phyloP scores from a whole-genome alignment of 495 filamentous ascomycete species.

The Hypoxylon lenormandii region DNA sequence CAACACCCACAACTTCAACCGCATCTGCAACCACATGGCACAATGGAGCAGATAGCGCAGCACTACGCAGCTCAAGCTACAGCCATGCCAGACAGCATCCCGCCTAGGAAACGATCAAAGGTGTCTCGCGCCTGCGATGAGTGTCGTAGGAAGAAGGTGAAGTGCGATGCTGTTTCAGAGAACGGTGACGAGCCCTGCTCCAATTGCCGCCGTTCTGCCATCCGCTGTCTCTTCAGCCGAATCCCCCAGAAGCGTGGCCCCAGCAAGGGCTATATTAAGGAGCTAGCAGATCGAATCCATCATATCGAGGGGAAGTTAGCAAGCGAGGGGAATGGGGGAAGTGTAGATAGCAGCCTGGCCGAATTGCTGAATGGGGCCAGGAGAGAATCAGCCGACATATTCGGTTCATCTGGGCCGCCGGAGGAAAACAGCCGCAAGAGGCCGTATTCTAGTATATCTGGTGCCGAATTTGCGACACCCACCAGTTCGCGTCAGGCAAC shows the following conservation, averaged over 20 bases:
- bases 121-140: conserved; percentile 95
- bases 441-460: conserved; percentile 61
- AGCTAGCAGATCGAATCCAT: conserved; percentile 88
- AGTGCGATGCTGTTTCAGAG: conserved; percentile 89
- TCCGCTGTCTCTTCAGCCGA: conserved; percentile 86
- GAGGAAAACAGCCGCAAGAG: conserved; percentile 59
- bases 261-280: conserved; percentile 98
- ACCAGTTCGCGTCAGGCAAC: conserved; percentile 47
- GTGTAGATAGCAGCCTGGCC: conserved; percentile 40
- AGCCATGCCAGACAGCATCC: conserved; percentile 67
- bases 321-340: conserved; percentile 40
- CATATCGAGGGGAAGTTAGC: conserved; percentile 76
- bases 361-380: conserved; percentile 50
- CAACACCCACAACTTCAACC: conserved; percentile 50
- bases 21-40: conserved; percentile 46
- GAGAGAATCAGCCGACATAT: conserved; percentile 55
- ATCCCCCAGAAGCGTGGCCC: conserved; percentile 95
- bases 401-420: conserved; percentile 48
- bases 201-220: conserved; percentile 82
- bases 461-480: conserved; percentile 53
- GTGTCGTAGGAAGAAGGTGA: conserved; percentile 95
- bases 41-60: conserved; percentile 46
- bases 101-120: conserved; percentile 85
- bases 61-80: conserved; percentile 47
- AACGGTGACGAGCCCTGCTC: conserved; percentile 82